A percentile compares a stretch with the other conserved stretches of the same genome.
phyloP scores from a whole-genome alignment of 1,284 basidiomycete species.

The Clitocybe nebularis region DNA sequence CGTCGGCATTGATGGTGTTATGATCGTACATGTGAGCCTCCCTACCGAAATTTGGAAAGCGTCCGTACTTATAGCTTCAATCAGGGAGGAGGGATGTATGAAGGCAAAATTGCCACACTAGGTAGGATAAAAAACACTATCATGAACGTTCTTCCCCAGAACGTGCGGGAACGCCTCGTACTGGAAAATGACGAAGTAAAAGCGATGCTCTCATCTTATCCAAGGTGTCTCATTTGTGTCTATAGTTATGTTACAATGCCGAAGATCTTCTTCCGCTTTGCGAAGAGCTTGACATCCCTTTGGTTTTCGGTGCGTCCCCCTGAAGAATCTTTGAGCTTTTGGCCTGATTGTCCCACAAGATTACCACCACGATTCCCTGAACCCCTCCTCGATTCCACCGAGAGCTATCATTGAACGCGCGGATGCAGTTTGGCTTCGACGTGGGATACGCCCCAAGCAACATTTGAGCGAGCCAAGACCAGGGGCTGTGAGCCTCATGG shows the following conservation, averaged over 20 bases:
- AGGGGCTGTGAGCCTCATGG: slow-evolving; percentile 76
- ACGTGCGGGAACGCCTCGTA: slow-evolving; percentile 72
- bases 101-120: slow-evolving; percentile 71
- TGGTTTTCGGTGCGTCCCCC: slow-evolving; percentile 53
- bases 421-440: slow-evolving; percentile 69
- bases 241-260: slow-evolving; percentile 82
- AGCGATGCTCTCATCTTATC: slow-evolving; percentile 1
- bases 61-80: background rate
- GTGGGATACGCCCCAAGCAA: slow-evolving; percentile 83
- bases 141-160: slow-evolving; percentile 49
- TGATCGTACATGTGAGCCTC: slow-evolving; percentile 68
- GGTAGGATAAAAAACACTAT: slow-evolving; percentile 74
- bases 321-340: background rate
- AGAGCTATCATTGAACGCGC: slow-evolving; percentile 65
- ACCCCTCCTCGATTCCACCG: slow-evolving; percentile 54
- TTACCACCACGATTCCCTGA: slow-evolving; percentile 78
- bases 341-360: slow-evolving; percentile 32
- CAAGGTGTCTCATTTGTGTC: slow-evolving; percentile 3
- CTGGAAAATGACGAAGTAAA: slow-evolving; percentile 88
- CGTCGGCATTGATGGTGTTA: slow-evolving; percentile 68
- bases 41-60: too few relatives aligned
- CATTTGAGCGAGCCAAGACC: slow-evolving; percentile 81
- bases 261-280: slow-evolving; percentile 84
- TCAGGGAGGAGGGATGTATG: slow-evolving; percentile 76
- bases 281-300: slow-evolving; percentile 76